Base-by-base conservation (phyloP, 352 stramenopile genomes). In the Pythium volutum region DNA sequence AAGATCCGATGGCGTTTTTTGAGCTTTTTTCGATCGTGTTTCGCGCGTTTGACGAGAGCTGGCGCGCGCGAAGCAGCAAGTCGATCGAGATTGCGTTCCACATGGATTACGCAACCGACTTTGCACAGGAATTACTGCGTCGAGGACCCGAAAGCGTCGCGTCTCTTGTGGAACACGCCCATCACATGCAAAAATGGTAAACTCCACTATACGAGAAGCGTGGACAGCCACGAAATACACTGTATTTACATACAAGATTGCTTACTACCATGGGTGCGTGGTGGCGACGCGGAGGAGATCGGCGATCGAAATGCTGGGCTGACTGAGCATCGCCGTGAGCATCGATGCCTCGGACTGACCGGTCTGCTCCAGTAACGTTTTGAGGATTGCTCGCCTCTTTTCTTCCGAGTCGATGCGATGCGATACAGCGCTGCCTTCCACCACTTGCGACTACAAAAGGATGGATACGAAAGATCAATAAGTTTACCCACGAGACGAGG, bases 1-100 rank as follows among this genome's bases (percentile, higher is more conserved):
- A 95, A 52, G 85, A 95, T 67, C 81, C 85, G 0, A 84, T 93
- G 34, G 83, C 78, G 4, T 90, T 93, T 59, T 91, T 80, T 48
- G 85, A 95, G 62, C 73, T 95, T 11, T 95, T 86, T 46, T 84
- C 78, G 39, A 67, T 95, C 59, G 71, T 77, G 14, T 88, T 92
- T 58, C 81, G 81, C 27, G 74, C 77, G 4, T 91, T 91, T 52
- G 76, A 93, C 47, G 64, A 82, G 23, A 88, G 79, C 15, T 91
- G 81, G 77, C 81, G 84, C 61, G 52, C 76, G 11, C 67, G 76
- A 29, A 56, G 63, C 39, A 72, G 39, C 58, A 75, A 77, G 41
- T 77, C 76, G 39, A 73, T 53, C 4, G 79, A 91, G 18, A 70
- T 91, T 11, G 75, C 74, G 22, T 74, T 81, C n/a, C 82, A 92